Conservation (phyloP, 2,329 filamentous ascomycete genomes). For the Fusarium lateritium region DNA sequence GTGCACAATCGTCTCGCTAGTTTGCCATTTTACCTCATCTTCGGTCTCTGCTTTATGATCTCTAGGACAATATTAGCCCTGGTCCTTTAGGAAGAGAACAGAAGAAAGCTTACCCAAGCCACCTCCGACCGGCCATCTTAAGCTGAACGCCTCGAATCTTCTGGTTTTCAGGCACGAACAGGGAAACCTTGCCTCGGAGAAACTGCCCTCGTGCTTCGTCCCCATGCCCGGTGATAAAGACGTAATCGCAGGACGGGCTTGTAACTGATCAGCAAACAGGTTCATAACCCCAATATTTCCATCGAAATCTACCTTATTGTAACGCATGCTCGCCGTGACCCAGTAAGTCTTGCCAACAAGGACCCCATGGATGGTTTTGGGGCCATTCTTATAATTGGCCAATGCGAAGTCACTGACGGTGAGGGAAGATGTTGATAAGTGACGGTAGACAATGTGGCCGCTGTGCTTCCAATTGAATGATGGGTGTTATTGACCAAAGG, state of each 20-base stretch:
- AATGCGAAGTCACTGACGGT: neutral
- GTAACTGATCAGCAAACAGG: accelerated
- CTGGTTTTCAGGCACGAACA: neutral
- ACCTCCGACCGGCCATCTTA: slow-evolving; percentile 13
- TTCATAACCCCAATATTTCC: accelerated
- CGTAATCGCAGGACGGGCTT: slow-evolving; percentile 12
- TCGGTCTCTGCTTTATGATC: slow-evolving; percentile 9
- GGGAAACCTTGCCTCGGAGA: neutral
- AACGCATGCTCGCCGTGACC: accelerated
- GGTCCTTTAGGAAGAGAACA: neutral
- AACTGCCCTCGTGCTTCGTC: slow-evolving; percentile 14
- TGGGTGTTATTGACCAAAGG: too few relatives aligned
- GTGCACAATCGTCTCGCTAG: neutral
- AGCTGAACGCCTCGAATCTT: neutral
- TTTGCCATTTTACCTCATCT: slow-evolving; percentile 4
- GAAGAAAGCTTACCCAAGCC: slow-evolving; percentile 10
- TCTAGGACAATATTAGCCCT: neutral
- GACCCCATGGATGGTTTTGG: neutral
- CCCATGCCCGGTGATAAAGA: slow-evolving; percentile 2
- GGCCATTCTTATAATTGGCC: neutral
- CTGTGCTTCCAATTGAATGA: neutral
- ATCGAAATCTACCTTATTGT: neutral
- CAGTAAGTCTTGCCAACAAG: neutral
- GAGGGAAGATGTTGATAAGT: neutral
- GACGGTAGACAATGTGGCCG: neutral